A percentile compares a stretch with the other conserved stretches of the same genome.
Evolutionary conservation across 2,329 filamentous ascomycete genomes (phyloP).

Genomic region (Fusarium mundagurra): DNA sequence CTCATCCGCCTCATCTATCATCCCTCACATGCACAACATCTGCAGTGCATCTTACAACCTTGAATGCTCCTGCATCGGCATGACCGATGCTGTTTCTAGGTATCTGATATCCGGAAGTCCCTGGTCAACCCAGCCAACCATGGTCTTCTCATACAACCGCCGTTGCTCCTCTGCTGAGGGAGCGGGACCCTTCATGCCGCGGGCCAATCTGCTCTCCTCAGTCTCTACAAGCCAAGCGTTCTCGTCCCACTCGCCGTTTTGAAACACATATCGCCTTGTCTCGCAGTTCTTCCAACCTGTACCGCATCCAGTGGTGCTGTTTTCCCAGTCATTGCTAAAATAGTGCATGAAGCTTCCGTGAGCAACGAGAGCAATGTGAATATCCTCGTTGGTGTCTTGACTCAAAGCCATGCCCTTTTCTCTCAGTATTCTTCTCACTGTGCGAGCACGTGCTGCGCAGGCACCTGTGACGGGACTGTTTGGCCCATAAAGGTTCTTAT

Average conservation of each 20-base stretch:
- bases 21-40: neutral
- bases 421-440: conserved; percentile 24
- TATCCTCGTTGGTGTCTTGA: neutral
- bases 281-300: conserved; percentile 33
- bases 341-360: conserved; percentile 34
- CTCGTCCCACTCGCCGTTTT: conserved; percentile 15
- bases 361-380: conserved; percentile 29
- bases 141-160: conserved; percentile 18
- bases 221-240: conserved; percentile 32
- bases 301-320: conserved; percentile 6
- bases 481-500: conserved; percentile 26
- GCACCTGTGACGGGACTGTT: conserved; percentile 30
- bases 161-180: conserved; percentile 18
- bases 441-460: conserved; percentile 14
- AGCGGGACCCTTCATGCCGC: conserved; percentile 13
- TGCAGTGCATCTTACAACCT: neutral
- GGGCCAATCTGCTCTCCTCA: conserved; percentile 9
- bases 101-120: conserved; percentile 28
- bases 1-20: neutral
- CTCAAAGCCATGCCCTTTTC: conserved; percentile 10
- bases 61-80: neutral
- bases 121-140: conserved; percentile 28
- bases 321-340: conserved; percentile 34
- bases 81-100: conserved; percentile 10
- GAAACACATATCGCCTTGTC: conserved; percentile 25